Conservation (phyloP, 2,329 filamentous ascomycete species). For the Fusarium drepaniforme region DNA sequence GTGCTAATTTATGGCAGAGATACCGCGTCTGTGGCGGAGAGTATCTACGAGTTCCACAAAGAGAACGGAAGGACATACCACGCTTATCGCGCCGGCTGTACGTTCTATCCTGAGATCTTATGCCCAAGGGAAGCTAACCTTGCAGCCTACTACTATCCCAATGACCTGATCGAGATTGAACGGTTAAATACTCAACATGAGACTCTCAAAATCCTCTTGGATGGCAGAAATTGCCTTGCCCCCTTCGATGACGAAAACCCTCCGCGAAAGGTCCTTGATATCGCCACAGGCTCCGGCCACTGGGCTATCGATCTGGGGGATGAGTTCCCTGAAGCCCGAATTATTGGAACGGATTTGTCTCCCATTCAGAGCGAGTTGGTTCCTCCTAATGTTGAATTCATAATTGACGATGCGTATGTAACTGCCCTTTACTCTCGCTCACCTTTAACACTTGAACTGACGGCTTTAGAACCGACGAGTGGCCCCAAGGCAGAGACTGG, state of each 20-base stretch:
- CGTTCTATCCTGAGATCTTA: not conserved
- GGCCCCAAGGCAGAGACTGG: constrained; percentile 13
- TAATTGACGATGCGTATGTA: constrained; percentile 11
- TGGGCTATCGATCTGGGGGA: constrained; percentile 14
- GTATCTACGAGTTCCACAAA: constrained; percentile 15
- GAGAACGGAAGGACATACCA: constrained; percentile 15
- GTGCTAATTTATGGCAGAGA: constrained; percentile 5
- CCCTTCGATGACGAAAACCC: constrained; percentile 4
- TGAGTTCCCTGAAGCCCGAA: constrained; percentile 6
- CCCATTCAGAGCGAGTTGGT: constrained; percentile 8
- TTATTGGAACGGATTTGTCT: constrained; percentile 9
- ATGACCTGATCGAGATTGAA: constrained; percentile 4
- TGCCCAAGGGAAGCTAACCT: not conserved
- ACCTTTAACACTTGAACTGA: not conserved
- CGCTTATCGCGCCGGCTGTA: constrained; percentile 16
- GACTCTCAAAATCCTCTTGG: constrained; percentile 9
- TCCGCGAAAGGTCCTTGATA: constrained; percentile 9
- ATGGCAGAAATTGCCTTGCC: constrained; percentile 3
- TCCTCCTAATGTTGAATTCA: constrained; percentile 14
- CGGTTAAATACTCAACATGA: constrained; percentile 8
- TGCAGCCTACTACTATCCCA: constrained; percentile 12
- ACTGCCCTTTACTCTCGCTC: not conserved
- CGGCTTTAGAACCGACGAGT: constrained; percentile 3
- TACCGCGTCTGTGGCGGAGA: constrained; percentile 13
- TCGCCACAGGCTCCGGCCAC: constrained; percentile 8